phyloP scores from a whole-genome alignment of 495 filamentous ascomycete genomes.

The Cetradonia linearis region DNA sequence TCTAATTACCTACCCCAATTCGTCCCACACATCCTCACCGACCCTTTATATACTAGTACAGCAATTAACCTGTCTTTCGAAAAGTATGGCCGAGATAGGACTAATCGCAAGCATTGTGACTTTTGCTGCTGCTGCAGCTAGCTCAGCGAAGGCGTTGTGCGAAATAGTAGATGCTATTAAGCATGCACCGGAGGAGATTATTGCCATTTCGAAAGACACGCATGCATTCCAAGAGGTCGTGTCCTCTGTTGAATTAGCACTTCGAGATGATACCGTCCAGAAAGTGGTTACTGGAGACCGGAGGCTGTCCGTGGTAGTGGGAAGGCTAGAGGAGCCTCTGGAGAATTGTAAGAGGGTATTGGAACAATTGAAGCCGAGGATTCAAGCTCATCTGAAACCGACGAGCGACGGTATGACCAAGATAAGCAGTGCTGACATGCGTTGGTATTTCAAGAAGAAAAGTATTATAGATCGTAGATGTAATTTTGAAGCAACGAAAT shows the following conservation, averaged over 20 bases:
- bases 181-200: constrained; percentile 12
- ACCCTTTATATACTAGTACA: too few relatives aligned
- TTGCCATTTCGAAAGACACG: constrained; percentile 11
- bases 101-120: constrained; percentile 9
- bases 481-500: constrained; percentile 10
- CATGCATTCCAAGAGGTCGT: constrained; percentile 13
- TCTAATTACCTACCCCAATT: not conserved
- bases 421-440: constrained; percentile 12
- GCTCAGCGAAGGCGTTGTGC: not conserved
- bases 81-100: not conserved
- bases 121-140: constrained; percentile 5
- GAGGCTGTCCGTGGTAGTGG: constrained; percentile 3
- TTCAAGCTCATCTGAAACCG: constrained; percentile 8
- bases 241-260: constrained; percentile 11
- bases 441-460: constrained; percentile 17
- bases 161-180: constrained; percentile 13
- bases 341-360: constrained; percentile 10
- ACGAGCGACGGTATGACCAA: constrained; percentile 2
- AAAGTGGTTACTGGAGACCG: constrained; percentile 10
- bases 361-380: constrained; percentile 15
- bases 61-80: not conserved
- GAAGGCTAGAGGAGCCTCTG: constrained; percentile 10
- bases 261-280: constrained; percentile 3
- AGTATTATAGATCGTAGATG: constrained; percentile 3
- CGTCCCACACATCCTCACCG: not conserved